A percentile compares a stretch with the other conserved stretches of the same genome.
phyloP scores from a whole-genome alignment of 2,329 filamentous ascomycete species.

The Pseudogymnoascus sp. region DNA sequence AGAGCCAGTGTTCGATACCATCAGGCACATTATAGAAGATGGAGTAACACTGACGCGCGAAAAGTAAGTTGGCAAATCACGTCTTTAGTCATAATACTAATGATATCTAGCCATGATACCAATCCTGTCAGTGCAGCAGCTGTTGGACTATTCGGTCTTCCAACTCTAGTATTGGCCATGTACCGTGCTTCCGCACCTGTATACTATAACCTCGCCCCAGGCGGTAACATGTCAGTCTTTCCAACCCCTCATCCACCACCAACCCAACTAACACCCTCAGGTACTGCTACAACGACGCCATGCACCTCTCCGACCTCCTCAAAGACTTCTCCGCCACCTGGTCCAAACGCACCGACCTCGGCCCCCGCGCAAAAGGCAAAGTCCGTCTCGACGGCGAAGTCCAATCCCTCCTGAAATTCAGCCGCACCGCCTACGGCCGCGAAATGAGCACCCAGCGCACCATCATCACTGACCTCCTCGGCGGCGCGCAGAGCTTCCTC shows the following conservation, averaged over 20 bases:
- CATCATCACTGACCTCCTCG: slow-evolving; percentile 51
- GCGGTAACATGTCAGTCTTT: slow-evolving; percentile 52
- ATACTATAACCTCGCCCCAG: slow-evolving; percentile 56
- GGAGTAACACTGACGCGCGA: slow-evolving; percentile 49
- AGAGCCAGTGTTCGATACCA: slow-evolving; percentile 61
- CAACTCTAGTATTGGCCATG: slow-evolving; percentile 65
- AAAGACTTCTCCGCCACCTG: slow-evolving; percentile 40
- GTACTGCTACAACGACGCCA: slow-evolving; percentile 60
- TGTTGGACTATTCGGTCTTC: slow-evolving; percentile 60
- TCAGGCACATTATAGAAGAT: slow-evolving; percentile 52
- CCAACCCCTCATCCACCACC: background rate
- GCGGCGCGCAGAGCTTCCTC: slow-evolving; percentile 50
- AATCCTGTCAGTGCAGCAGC: slow-evolving; percentile 59
- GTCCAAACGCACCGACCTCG: slow-evolving; percentile 45
- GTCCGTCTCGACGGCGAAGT: slow-evolving; percentile 52
- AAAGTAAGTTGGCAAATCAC: slow-evolving; percentile 29
- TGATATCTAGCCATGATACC: slow-evolving; percentile 31
- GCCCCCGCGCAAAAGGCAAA: slow-evolving; percentile 41
- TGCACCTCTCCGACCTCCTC: slow-evolving; percentile 52
- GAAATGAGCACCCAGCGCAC: slow-evolving; percentile 54
- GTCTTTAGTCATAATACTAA: slow-evolving; percentile 10
- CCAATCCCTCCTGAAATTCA: slow-evolving; percentile 50
- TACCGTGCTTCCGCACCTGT: slow-evolving; percentile 69
- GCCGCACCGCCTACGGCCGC: slow-evolving; percentile 50
- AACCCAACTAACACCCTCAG: slow-evolving; percentile 28